phyloP scores from a whole-genome alignment of 495 filamentous ascomycete genomes.

The Penicillium tannophilum region DNA sequence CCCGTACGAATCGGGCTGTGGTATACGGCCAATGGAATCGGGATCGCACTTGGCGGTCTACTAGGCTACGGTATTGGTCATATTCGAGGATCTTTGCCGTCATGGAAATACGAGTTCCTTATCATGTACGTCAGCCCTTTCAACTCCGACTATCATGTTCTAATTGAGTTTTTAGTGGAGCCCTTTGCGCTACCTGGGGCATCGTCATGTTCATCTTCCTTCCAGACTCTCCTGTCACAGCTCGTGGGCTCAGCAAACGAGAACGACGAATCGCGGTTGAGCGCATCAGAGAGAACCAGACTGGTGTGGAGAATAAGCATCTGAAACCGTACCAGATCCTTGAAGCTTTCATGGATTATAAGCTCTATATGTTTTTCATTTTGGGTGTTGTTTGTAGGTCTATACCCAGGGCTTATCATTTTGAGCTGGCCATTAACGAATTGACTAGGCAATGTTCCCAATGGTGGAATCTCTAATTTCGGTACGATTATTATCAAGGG shows the following conservation, averaged over 20 bases:
- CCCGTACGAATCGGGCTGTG: constrained; percentile 62
- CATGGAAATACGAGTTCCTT: constrained; percentile 60
- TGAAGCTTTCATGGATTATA: constrained; percentile 51
- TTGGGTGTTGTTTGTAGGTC: constrained; percentile 37
- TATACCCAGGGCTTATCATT: not conserved
- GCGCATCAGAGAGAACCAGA: constrained; percentile 54
- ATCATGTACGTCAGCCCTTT: constrained; percentile 36
- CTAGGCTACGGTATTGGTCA: constrained; percentile 62
- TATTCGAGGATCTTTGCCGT: constrained; percentile 55
- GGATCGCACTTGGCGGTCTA: constrained; percentile 60
- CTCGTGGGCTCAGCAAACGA: constrained; percentile 36
- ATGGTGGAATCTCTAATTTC: constrained; percentile 59
- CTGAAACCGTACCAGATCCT: constrained; percentile 53
- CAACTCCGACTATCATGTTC: constrained; percentile 15
- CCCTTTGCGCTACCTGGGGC: constrained; percentile 38
- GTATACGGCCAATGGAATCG: constrained; percentile 62
- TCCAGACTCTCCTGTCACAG: constrained; percentile 52
- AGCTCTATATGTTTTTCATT: constrained; percentile 46
- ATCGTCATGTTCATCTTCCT: constrained; percentile 45
- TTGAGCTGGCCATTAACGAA: not conserved
- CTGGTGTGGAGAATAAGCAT: constrained; percentile 56
- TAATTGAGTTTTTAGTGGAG: constrained; percentile 46
- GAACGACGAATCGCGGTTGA: constrained; percentile 54
- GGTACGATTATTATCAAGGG: constrained; percentile 62
- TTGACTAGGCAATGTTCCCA: constrained; percentile 42